Evolutionary conservation across 805 yeast genomes (phyloP), one percentile per base, ranked within the genome.

Genomic region (Lipomyces japonicus): DNA sequence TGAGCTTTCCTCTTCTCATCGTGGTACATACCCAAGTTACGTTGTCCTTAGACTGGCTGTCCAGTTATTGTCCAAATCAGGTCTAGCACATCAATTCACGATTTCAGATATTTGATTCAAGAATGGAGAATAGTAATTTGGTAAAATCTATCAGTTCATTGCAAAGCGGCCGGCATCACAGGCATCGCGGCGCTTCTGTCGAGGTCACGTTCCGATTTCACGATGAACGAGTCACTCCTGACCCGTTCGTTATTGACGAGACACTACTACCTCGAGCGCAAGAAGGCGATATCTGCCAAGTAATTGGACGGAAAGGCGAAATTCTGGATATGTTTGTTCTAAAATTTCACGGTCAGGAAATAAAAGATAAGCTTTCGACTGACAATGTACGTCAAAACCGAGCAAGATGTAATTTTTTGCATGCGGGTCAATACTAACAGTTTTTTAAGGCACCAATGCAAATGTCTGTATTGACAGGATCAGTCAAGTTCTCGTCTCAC

Each of bases 271-370:
- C 84, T 0, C 86, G 84, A 0, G 75, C 81, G 1, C 71, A 71
- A 47, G 76, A 73, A 21, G 93, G 90, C 16, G 83, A 82, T 60
- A 68, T 84, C 9, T 84, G 83, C 30, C 90, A 84, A 62, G 61
- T 68, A 10, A 12, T 53, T 21, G 58, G 51, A 22, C 31, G 30
- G 26, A 40, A 36, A 12, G 55, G 50, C 18, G 51, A 50, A 18
- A 41, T 48, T 5, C 42, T 53, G 18, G 45, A 50, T 23, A 34
- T 53, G 46, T 53, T 53, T 32, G 26, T 19, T 21, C 26, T 53
- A 39, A 46, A 42, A 41, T 37, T 49, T 25, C 53, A 48, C 32
- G 28, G 36, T 14, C 41, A 35, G n/a, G 53, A 48, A 19, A 19
- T 49, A 21, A 52, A 52, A 24, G 32, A 32, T 19, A 52, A 49